These are phyloP conservation scores for Chlorella vulgaris DNA, from an alignment of 139 green algal species.

Conservation along the genomic window DNA sequence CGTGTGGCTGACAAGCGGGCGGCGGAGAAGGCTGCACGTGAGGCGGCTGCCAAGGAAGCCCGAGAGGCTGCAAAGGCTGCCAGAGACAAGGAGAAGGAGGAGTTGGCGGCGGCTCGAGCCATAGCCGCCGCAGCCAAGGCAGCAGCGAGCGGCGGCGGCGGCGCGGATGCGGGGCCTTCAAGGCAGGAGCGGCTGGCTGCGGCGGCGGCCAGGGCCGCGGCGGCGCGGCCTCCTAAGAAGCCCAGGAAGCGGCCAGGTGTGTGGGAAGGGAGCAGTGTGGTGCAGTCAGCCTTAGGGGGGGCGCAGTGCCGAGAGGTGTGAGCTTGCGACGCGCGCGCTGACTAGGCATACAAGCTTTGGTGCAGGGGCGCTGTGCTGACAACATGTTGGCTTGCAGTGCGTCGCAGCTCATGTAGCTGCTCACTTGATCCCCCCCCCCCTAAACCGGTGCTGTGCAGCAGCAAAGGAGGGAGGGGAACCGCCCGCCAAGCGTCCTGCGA, in stretches of 20 bases:
- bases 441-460: not conserved
- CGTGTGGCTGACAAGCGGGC: not conserved
- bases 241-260: slow-evolving; percentile 11
- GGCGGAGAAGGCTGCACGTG: not conserved
- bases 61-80: slow-evolving; percentile 2
- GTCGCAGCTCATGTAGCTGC: too few relatives aligned
- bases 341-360: too few relatives aligned
- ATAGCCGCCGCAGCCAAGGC: not conserved
- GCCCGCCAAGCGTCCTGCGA: not conserved
- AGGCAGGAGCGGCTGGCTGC: not conserved
- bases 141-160: not conserved
- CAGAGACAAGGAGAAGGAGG: not conserved
- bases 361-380: too few relatives aligned
- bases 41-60: slow-evolving; percentile 16
- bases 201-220: not conserved
- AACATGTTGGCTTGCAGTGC: too few relatives aligned
- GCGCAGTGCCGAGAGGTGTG: too few relatives aligned
- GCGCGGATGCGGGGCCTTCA: not conserved
- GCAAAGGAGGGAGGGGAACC: not conserved
- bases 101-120: not conserved
- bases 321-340: too few relatives aligned
- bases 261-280: too few relatives aligned
- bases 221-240: too few relatives aligned
- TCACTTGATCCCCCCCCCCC: not conserved
- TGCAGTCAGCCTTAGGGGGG: too few relatives aligned